Conservation (phyloP, 2,329 filamentous ascomycete genomes). For the Monosporascus sp. region DNA sequence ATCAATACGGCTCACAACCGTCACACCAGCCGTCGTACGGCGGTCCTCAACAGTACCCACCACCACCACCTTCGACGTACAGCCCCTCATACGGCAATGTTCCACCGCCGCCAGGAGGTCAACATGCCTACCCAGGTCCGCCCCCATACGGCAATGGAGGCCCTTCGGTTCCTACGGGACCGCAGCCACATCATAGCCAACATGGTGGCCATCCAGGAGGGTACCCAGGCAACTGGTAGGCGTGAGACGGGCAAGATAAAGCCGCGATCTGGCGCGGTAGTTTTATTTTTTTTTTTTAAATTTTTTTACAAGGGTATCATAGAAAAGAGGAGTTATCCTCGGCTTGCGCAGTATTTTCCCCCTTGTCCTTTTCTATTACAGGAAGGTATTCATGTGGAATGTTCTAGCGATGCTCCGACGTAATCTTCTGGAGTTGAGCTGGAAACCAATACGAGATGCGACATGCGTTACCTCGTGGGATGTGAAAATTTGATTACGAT, state of each 20-base stretch:
- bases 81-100: slow-evolving; percentile 17
- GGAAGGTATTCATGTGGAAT: background rate
- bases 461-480: slow-evolving; percentile 4
- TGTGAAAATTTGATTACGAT: slow-evolving; percentile 14
- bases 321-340: slow-evolving; percentile 10
- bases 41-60: slow-evolving; percentile 24
- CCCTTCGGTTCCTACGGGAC: slow-evolving; percentile 18
- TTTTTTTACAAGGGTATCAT: slow-evolving; percentile 10
- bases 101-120: slow-evolving; percentile 18
- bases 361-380: slow-evolving; percentile 4
- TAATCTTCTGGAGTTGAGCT: background rate
- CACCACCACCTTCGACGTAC: slow-evolving; percentile 23
- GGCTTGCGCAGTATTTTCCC: slow-evolving; percentile 10
- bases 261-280: background rate
- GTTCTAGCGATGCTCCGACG: background rate
- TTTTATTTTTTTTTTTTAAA: background rate
- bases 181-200: slow-evolving; percentile 22
- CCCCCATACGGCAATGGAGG: slow-evolving; percentile 23
- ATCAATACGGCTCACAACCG: slow-evolving; percentile 22
- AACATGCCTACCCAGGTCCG: slow-evolving; percentile 21
- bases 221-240: slow-evolving; percentile 28
- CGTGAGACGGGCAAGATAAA: background rate
- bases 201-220: slow-evolving; percentile 25
- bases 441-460: background rate
- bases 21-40: slow-evolving; percentile 21